A percentile compares a stretch with the other conserved stretches of the same genome.
phyloP scores from a whole-genome alignment of 106 monocot species.

The Dendrobium chrysotoxum region DNA sequence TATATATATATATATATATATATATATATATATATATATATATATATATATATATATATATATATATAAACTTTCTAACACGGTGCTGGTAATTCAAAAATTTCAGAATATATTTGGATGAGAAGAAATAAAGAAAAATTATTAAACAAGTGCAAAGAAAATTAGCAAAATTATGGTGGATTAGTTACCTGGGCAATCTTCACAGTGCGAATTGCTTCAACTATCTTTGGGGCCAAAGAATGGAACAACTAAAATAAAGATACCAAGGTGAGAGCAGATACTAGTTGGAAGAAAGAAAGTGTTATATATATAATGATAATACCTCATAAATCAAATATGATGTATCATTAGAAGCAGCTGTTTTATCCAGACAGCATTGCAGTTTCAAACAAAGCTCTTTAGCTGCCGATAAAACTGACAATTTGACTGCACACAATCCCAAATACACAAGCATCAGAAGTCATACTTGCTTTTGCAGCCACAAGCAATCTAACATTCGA shows the following conservation, averaged over 20 bases:
- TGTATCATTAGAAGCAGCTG: conserved; percentile 20
- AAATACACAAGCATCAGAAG: background rate
- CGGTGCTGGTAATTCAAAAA: too few species aligned
- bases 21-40: too few species aligned
- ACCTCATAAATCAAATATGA: conserved; percentile 49
- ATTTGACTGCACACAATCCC: conserved; percentile 42
- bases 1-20: too few species aligned
- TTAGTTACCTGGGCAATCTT: conserved; percentile 74
- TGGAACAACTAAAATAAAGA: conserved; percentile 46
- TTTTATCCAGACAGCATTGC: conserved; percentile 9
- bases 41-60: too few species aligned
- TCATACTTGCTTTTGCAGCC: background rate
- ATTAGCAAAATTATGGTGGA: background rate
- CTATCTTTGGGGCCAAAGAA: conserved; percentile 40
- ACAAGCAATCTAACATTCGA: background rate
- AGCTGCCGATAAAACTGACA: conserved; percentile 50
- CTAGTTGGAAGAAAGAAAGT: background rate
- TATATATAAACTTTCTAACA: background rate
- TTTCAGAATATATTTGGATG: background rate
- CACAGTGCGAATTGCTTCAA: conserved; percentile 56
- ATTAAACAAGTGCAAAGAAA: background rate
- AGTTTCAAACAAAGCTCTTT: conserved; percentile 66
- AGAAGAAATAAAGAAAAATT: background rate
- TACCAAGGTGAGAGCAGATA: background rate
- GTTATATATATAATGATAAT: background rate